A percentile compares a stretch with the other conserved stretches of the same genome.
These are phyloP conservation scores for Vigna nakashimae DNA, from an alignment of 306 rosid genomes.

Conservation along the genomic window DNA sequence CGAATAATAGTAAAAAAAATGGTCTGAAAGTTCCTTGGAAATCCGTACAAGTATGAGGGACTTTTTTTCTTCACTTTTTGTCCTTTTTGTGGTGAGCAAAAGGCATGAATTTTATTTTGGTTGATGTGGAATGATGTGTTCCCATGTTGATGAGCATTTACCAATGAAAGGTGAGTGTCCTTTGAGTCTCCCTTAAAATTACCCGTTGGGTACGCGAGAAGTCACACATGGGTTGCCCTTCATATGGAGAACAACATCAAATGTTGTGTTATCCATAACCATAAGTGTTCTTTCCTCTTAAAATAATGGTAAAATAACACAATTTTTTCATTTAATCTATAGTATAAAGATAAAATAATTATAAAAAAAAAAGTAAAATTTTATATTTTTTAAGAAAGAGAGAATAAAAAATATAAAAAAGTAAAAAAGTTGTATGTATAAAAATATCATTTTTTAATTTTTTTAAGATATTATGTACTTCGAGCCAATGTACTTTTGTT, in stretches of 20 bases:
- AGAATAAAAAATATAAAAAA: too few species aligned
- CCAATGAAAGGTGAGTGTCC: constrained; percentile 19
- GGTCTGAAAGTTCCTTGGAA: neutral
- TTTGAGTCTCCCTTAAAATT: constrained; percentile 1
- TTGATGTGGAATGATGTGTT: neutral
- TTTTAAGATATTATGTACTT: constrained; percentile 3
- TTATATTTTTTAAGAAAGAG: too few species aligned
- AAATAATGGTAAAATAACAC: too few species aligned
- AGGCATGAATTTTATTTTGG: constrained; percentile 2
- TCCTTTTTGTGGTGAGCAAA: neutral
- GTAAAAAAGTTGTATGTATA: too few species aligned
- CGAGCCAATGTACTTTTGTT: constrained; percentile 25
- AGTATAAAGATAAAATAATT: too few species aligned
- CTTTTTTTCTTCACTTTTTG: neutral
- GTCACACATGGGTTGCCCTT: constrained; percentile 25
- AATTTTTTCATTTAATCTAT: too few species aligned
- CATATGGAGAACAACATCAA: constrained; percentile 7
- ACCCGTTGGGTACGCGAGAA: constrained; percentile 16
- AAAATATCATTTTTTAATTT: too few species aligned
- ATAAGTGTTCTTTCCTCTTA: too few species aligned
- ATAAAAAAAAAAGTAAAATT: too few species aligned
- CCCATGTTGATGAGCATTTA: neutral
- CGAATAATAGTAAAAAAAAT: neutral
- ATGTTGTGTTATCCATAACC: constrained; percentile 9
- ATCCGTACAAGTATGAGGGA: neutral